Evolutionary conservation across 177 flowering plant species (phyloP).

Genomic region (Telopea speciosissima): DNA sequence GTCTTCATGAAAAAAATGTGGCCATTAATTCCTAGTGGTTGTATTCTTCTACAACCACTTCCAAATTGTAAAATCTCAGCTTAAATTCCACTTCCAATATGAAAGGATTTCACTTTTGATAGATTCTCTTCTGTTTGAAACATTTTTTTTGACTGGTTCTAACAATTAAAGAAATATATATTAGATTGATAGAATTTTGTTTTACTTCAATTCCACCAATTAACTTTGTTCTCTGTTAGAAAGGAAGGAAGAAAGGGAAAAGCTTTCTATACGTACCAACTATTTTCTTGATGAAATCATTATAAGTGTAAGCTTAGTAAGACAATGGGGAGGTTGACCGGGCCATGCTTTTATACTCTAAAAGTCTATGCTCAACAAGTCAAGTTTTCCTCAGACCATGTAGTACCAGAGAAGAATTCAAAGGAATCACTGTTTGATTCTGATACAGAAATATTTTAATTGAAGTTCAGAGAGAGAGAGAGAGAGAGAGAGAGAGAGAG

Average conservation of each 20-base stretch:
- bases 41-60: background rate
- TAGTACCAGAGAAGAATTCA: background rate
- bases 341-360: background rate
- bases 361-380: conserved; percentile 8
- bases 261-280: background rate
- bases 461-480: background rate
- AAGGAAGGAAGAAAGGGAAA: background rate
- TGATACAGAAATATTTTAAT: background rate
- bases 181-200: background rate
- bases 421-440: background rate
- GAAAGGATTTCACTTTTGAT: conserved; percentile 10
- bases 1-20: too few species aligned
- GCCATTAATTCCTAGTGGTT: background rate
- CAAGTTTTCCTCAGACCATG: conserved; percentile 7
- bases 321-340: conserved; percentile 6
- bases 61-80: background rate
- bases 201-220: conserved; percentile 5
- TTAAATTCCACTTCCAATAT: conserved; percentile 8
- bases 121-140: conserved; percentile 13
- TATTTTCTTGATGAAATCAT: conserved; percentile 1
- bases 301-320: too few species aligned
- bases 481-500: background rate
- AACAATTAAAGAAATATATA: background rate
- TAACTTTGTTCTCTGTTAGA: background rate
- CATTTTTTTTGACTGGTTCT: conserved; percentile 13